phyloP scores from a whole-genome alignment of 805 yeast genomes.

The Ogataea corticis region DNA sequence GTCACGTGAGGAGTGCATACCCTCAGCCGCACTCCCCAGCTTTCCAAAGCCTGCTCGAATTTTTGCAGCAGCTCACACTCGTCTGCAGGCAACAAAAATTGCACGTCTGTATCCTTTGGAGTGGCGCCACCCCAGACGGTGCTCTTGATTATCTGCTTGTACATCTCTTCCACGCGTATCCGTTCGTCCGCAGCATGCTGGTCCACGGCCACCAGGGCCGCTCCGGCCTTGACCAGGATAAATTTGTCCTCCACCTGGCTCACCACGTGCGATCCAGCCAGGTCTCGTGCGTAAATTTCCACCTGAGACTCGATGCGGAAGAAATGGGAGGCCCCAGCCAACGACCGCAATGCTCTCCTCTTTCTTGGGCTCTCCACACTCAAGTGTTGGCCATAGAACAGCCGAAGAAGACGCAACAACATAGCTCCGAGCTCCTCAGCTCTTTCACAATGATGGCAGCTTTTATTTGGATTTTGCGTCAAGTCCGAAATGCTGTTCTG shows the following conservation, averaged over 20 bases:
- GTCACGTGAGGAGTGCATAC: background rate
- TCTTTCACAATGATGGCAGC: constrained; percentile 28
- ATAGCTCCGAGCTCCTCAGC: constrained; percentile 33
- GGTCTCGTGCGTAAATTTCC: constrained; percentile 22
- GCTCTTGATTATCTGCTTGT: constrained; percentile 38
- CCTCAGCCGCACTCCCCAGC: constrained; percentile 46
- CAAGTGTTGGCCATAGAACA: constrained; percentile 15
- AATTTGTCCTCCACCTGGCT: constrained; percentile 67
- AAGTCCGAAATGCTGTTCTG: constrained; percentile 34
- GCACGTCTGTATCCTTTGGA: too few relatives aligned
- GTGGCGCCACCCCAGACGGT: constrained; percentile 14
- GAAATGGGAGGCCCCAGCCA: constrained; percentile 14
- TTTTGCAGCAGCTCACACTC: constrained; percentile 37
- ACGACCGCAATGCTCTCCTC: background rate
- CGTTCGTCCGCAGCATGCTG: constrained; percentile 90
- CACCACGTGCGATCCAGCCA: constrained; percentile 37
- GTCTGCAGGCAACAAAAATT: constrained; percentile 26
- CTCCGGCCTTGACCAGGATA: constrained; percentile 43
- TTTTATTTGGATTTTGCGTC: constrained; percentile 42
- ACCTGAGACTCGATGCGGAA: constrained; percentile 13
- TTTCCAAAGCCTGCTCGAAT: constrained; percentile 31
- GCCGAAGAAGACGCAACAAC: constrained; percentile 31
- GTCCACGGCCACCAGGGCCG: constrained; percentile 50
- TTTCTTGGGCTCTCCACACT: constrained; percentile 1
- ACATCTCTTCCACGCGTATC: constrained; percentile 53